A percentile compares a stretch with the other conserved stretches of the same genome.
Conservation (phyloP, 805 yeast genomes). For the Candida pseudoglaebosa region DNA sequence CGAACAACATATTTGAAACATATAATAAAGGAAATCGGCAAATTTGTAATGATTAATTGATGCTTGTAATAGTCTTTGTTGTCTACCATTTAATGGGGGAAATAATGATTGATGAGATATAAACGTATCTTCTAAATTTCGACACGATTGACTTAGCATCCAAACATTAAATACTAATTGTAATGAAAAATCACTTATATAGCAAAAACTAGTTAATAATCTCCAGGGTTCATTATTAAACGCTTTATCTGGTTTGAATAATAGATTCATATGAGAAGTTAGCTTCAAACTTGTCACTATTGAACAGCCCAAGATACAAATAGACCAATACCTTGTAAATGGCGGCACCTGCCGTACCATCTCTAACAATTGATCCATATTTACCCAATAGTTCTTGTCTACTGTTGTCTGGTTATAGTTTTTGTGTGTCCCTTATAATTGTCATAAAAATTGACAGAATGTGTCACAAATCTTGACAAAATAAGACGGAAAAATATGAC, state of each 20-base stretch:
- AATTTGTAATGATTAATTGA: constrained; percentile 17
- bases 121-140: constrained; percentile 23
- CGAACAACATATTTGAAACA: constrained; percentile 21
- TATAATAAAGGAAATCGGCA: constrained; percentile 28
- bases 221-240: constrained; percentile 35
- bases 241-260: constrained; percentile 25
- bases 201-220: constrained; percentile 30
- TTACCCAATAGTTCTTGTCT: too few species aligned
- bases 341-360: constrained; percentile 15
- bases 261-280: constrained; percentile 16
- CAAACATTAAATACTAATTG: constrained; percentile 17
- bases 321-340: constrained; percentile 24
- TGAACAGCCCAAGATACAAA: constrained; percentile 19
- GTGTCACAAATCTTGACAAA: too few species aligned
- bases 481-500: too few species aligned
- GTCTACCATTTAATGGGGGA: constrained; percentile 21
- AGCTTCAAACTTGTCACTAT: constrained; percentile 16
- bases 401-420: too few species aligned
- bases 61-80: constrained; percentile 11
- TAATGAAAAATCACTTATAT: constrained; percentile 24
- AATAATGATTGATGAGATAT: constrained; percentile 14
- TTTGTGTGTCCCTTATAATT: too few species aligned
- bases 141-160: constrained; percentile 17
- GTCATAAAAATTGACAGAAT: too few species aligned
- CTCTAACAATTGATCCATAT: background rate